Evolutionary conservation across 2,329 filamentous ascomycete species (phyloP), one percentile per base, ranked within the genome.

Genomic region (Trichocomaceae sp.): DNA sequence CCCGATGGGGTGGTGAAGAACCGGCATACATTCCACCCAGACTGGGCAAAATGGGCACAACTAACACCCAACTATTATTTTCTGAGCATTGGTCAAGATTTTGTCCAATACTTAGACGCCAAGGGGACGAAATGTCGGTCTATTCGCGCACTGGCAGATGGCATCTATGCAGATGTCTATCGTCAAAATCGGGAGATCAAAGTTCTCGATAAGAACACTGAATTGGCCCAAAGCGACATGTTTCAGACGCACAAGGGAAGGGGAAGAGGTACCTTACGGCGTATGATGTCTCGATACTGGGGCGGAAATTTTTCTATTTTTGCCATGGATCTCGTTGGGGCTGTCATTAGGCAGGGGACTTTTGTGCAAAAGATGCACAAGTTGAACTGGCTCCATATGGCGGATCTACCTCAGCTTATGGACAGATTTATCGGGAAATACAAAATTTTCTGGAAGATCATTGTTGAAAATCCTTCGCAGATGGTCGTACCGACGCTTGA

Each of bases 361-460:
- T 77, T 76, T 55, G 65, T 73, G 19, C 65, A 72, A 45, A 75
- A 92, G 72, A 92, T 92, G 87, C 77, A 81, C 59, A 78, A 79
- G 59, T 82, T 91, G 37, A 86, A 90, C 68, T 93, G 88, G 88
- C 74, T 91, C 1, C 87, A 89, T 66, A 78, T 83, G 0, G 71
- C 71, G 2, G 72, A 35, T 17, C 20, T 55, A 7, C 13, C 31
- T 5, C 17, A 78, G 0, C 90, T 86, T 0, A 86, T 88, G 78
- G 59, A 68, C 0, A 79, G 87, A 0, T 75, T 88, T 0, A 72
- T 88, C 2, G 65, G 64, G 1, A 90, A 77, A 75, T 64, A 77
- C 70, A 1, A 58, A 13, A 75, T 79, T 10, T 75, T 82, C 15
- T 64, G 73, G 22, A 52, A 61, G 12, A 70, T 74, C 48, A 72